Percentiles rank a stretch among this genome's conserved stretches.
Conservation (phyloP, 2,329 filamentous ascomycete genomes). For the Erysiphe pulchra region DNA sequence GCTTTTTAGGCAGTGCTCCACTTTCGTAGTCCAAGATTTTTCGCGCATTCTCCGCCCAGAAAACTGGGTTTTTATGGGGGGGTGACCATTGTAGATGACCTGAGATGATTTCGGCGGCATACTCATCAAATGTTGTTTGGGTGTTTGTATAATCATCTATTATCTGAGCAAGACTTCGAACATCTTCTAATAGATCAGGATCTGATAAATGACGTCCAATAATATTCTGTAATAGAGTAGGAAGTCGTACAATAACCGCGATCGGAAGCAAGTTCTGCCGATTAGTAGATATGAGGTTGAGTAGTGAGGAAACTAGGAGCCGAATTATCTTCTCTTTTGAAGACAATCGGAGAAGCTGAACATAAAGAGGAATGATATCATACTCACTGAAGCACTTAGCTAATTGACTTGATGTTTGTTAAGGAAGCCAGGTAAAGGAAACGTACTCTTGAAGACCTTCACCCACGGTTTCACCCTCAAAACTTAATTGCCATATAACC, state of each 20-base stretch:
- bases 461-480: constrained; percentile 51
- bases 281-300: constrained; percentile 55
- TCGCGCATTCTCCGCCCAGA: constrained; percentile 49
- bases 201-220: constrained; percentile 35
- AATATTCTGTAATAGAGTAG: constrained; percentile 35
- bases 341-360: constrained; percentile 72
- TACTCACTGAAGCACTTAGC: constrained; percentile 38
- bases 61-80: constrained; percentile 41
- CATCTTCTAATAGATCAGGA: constrained; percentile 35
- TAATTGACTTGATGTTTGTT: neutral
- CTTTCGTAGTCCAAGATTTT: constrained; percentile 41
- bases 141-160: constrained; percentile 42
- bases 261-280: constrained; percentile 52
- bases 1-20: constrained; percentile 35
- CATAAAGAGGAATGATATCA: constrained; percentile 75
- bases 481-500: constrained; percentile 89
- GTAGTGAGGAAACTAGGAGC: constrained; percentile 65
- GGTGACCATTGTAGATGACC: constrained; percentile 55
- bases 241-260: constrained; percentile 66
- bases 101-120: constrained; percentile 40
- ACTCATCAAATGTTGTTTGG: constrained; percentile 21
- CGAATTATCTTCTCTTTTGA: constrained; percentile 97
- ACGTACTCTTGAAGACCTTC: constrained; percentile 65
- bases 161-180: constrained; percentile 32
- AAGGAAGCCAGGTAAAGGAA: too few relatives aligned